These are phyloP conservation scores for Sclerotinia glacialis DNA, from an alignment of 2,329 filamentous ascomycete species.

Conservation along the genomic window DNA sequence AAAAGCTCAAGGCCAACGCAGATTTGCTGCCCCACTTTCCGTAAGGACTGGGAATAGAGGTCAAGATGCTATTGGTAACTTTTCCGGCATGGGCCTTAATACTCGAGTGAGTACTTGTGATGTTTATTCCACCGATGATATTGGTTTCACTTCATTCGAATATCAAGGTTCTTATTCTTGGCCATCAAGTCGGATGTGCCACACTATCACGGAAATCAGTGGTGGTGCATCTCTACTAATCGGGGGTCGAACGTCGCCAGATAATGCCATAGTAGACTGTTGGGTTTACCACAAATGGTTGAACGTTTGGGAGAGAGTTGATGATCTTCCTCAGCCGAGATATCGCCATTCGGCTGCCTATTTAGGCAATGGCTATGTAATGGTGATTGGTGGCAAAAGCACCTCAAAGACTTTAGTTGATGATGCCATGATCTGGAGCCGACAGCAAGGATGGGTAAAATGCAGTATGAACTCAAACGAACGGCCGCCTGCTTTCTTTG, in stretches of 20 bases:
- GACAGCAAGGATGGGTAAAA: conserved; percentile 34
- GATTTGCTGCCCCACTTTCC: conserved; percentile 58
- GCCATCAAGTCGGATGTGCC: conserved; percentile 62
- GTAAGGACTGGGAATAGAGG: conserved; percentile 42
- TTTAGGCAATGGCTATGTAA: conserved; percentile 50
- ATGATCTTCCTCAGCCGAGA: conserved; percentile 65
- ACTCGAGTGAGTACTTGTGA: conserved; percentile 47
- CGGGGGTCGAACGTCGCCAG: conserved; percentile 77
- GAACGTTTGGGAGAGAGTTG: conserved; percentile 58
- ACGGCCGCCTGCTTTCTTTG: conserved; percentile 28
- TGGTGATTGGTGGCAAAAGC: conserved; percentile 37
- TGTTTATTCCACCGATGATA: conserved; percentile 42
- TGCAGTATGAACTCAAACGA: conserved; percentile 27
- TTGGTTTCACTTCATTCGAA: not conserved
- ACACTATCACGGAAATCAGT: conserved; percentile 67
- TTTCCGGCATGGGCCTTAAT: conserved; percentile 41
- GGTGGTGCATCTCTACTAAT: conserved; percentile 60
- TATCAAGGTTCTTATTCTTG: conserved; percentile 32
- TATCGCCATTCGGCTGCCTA: conserved; percentile 70
- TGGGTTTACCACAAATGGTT: conserved; percentile 64
- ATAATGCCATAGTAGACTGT: conserved; percentile 65
- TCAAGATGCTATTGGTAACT: conserved; percentile 33
- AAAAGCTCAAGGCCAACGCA: conserved; percentile 48
- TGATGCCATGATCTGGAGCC: conserved; percentile 36
- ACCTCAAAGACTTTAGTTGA: conserved; percentile 32